phyloP scores from a whole-genome alignment of 2,329 filamentous ascomycete genomes.

The Penicillium sp. region DNA sequence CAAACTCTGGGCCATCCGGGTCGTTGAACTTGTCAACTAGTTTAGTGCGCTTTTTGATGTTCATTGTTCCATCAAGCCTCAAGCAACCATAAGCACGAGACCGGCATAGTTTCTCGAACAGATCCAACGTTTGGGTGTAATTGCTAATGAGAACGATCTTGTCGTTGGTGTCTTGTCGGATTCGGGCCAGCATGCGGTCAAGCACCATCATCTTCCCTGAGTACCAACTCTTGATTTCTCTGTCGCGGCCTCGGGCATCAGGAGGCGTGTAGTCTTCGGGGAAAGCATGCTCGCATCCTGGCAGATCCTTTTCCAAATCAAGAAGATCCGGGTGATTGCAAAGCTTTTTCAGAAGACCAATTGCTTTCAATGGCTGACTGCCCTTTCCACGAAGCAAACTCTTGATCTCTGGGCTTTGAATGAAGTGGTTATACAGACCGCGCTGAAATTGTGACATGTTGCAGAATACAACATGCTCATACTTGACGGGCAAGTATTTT shows the following conservation, averaged over 20 bases:
- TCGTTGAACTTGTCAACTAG: conserved; percentile 98
- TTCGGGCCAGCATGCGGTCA: conserved; percentile 95
- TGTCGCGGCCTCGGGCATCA: conserved; percentile 81
- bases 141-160: conserved; percentile 99
- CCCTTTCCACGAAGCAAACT: conserved; percentile 89
- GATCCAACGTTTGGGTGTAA: conserved; percentile 92
- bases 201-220: conserved; percentile 98
- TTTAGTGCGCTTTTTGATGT: conserved; percentile 94
- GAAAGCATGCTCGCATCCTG: conserved; percentile 78
- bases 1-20: conserved; percentile 82
- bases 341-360: conserved; percentile 94
- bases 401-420: conserved; percentile 92
- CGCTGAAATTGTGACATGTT: conserved; percentile 90
- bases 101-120: conserved; percentile 90
- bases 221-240: conserved; percentile 93
- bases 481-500: conserved; percentile 97
- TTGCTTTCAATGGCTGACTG: conserved; percentile 93
- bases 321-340: conserved; percentile 97
- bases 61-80: conserved; percentile 95
- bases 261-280: conserved; percentile 88
- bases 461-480: conserved; percentile 99
- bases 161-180: conserved; percentile 94
- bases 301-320: conserved; percentile 77
- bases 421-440: conserved; percentile 94
- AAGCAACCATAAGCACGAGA: conserved; percentile 80